Percentiles rank a stretch among this genome's conserved stretches.
Conservation (phyloP, 352 stramenopile species). For the Lagenidium giganteum region DNA sequence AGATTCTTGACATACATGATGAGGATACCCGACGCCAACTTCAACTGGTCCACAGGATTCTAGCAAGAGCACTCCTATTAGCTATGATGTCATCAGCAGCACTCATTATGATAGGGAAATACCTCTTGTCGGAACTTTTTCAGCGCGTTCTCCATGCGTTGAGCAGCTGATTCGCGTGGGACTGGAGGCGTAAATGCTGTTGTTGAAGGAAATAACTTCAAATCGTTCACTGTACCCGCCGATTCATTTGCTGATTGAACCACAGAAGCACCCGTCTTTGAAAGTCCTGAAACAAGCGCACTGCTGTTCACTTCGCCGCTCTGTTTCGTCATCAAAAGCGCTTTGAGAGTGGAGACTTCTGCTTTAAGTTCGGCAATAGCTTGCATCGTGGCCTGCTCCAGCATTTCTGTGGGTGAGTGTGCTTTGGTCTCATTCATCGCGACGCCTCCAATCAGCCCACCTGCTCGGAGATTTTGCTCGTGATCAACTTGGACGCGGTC, state of each 20-base stretch:
- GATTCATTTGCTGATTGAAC: no score
- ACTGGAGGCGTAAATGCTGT: no score
- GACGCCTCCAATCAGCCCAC: slow-evolving; percentile 4
- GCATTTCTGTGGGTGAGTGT: background rate
- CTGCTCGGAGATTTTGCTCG: slow-evolving; percentile 42
- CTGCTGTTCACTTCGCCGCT: no score
- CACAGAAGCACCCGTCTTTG: no score
- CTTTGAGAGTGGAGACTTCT: slow-evolving; percentile 61
- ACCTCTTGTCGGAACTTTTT: slow-evolving; percentile 21
- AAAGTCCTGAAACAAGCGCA: no score
- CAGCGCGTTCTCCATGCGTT: slow-evolving; percentile 11
- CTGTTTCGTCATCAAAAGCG: slow-evolving; percentile 35
- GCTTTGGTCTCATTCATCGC: background rate
- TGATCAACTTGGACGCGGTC: slow-evolving; percentile 36
- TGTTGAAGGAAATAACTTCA: no score
- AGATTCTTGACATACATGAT: slow-evolving; percentile 88
- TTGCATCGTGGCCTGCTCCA: slow-evolving; percentile 29
- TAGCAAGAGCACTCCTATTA: slow-evolving; percentile 9
- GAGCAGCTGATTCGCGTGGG: slow-evolving; percentile 2
- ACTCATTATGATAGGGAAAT: slow-evolving; percentile 1
- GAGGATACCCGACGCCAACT: slow-evolving; percentile 61
- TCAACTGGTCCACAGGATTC: slow-evolving; percentile 70
- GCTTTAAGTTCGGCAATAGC: slow-evolving; percentile 66
- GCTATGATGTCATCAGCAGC: background rate
- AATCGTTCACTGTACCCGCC: no score